Evolutionary conservation across 2,329 filamentous ascomycete species (phyloP), one percentile per base, ranked within the genome.

Genomic region (Fusarium poae): DNA sequence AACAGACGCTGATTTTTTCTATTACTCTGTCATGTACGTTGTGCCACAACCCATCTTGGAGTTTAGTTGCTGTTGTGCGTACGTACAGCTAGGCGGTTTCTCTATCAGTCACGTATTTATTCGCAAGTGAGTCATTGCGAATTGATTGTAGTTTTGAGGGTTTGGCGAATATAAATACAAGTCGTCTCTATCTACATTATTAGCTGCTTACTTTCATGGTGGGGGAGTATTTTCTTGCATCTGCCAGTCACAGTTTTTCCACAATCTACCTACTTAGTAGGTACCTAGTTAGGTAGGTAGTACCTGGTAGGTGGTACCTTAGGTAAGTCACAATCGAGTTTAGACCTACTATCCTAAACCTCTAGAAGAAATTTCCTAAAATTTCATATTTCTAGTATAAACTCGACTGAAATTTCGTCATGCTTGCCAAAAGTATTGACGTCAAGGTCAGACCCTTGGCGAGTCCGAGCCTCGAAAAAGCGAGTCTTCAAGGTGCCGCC

Each of bases 401-500:
- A 20, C 35, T 8, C 6, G 21, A 21, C 29, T 4, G 11, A 43
- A 12, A 21, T 13, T 25, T 18, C 34, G 32, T 46, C 57, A 80
- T 79, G 79, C 70, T 77, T 15, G 75, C 77, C 27, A 76, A 77
- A 51, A 77, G 74, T 67, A 72, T 81, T 40, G 76, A 80, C 45
- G 80, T 75, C 65, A 83, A 81, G 68, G 79, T 83, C 16, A 77
- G 82, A 23, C 81, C 82, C 4, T 67, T 83, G 44, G 75, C 80
- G 54, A 82, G 81, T 60, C 74, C 77, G 23, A 79, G 77, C 40
- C 78, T 81, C 23, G 81, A 83, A 46, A 83, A 82, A 52, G 73
- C 80, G 25, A 80, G 77, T 43, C 77, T 82, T 5, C 65, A 76
- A 12, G 82, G 83, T 52, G 83, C 83, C 3, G 82, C 82, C 1